A percentile compares a stretch with the other conserved stretches of the same genome.
phyloP scores from a whole-genome alignment of 2,329 filamentous ascomycete species.

The Pseudocercospora fijiensis region DNA sequence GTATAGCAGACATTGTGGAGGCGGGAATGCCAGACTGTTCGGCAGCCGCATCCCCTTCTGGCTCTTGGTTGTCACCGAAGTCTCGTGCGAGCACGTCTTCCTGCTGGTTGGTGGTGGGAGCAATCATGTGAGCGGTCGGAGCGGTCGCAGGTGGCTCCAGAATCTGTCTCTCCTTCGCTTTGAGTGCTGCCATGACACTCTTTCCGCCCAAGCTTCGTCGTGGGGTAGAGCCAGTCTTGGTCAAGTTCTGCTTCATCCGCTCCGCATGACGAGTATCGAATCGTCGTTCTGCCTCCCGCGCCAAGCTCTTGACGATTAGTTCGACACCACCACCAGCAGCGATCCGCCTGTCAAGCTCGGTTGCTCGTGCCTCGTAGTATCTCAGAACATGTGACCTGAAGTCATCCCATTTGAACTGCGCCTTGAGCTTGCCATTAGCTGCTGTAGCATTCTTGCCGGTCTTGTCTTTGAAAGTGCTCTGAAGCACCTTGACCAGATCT shows the following conservation, averaged over 20 bases:
- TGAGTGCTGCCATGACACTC: constrained; percentile 22
- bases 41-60: neutral
- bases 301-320: constrained; percentile 39
- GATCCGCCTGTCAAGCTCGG: constrained; percentile 49
- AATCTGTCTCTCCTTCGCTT: constrained; percentile 19
- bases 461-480: constrained; percentile 16
- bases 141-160: constrained; percentile 10
- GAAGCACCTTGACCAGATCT: constrained; percentile 19
- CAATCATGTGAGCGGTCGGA: constrained; percentile 20
- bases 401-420: constrained; percentile 51
- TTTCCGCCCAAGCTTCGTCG: constrained; percentile 24
- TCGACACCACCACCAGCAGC: constrained; percentile 45
- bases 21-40: constrained; percentile 3
- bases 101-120: neutral
- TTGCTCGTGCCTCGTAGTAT: constrained; percentile 29
- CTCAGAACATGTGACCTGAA: constrained; percentile 44
- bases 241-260: constrained; percentile 19
- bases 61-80: constrained; percentile 13
- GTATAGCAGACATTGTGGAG: neutral
- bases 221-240: constrained; percentile 26
- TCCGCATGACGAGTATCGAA: constrained; percentile 22
- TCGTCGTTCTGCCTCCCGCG: constrained; percentile 32
- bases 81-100: constrained; percentile 10
- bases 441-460: constrained; percentile 32
- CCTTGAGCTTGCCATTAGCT: constrained; percentile 47